Evolutionary conservation across 2,329 filamentous ascomycete species (phyloP).

Genomic region (Talaromyces islandicus): DNA sequence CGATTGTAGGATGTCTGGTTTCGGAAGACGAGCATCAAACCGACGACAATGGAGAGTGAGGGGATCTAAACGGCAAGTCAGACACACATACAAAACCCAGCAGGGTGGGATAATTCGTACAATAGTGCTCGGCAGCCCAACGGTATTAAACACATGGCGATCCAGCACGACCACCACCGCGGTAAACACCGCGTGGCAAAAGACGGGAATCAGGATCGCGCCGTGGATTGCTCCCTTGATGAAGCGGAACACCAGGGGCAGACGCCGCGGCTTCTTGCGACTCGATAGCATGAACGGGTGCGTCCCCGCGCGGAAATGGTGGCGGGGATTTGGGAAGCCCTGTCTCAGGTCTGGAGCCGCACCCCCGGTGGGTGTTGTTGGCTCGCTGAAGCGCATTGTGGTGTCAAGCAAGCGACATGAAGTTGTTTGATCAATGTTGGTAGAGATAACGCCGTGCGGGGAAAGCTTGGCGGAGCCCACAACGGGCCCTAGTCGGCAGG

Average conservation of each 20-base stretch:
- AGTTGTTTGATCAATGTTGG: neutral
- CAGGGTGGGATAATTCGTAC: constrained; percentile 26
- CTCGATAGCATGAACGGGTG: constrained; percentile 28
- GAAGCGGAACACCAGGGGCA: constrained; percentile 59
- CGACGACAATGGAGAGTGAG: constrained; percentile 59
- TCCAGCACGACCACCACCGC: constrained; percentile 55
- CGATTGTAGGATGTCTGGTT: constrained; percentile 60
- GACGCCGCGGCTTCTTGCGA: constrained; percentile 39
- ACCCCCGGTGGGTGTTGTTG: neutral
- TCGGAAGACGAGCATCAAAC: constrained; percentile 62
- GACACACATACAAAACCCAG: too few relatives aligned
- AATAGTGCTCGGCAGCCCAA: constrained; percentile 54
- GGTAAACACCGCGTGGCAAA: constrained; percentile 54
- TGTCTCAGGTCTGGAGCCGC: neutral
- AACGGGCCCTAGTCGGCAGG: neutral
- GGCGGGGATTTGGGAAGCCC: neutral
- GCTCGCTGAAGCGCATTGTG: constrained; percentile 4
- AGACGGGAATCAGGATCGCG: constrained; percentile 52
- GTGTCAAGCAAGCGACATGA: neutral
- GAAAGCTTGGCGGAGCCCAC: neutral
- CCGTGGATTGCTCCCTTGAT: constrained; percentile 59
- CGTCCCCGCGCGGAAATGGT: constrained; percentile 16
- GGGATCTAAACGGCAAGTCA: constrained; percentile 42
- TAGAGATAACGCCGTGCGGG: neutral
- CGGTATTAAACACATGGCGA: constrained; percentile 42